A percentile compares a stretch with the other conserved stretches of the same genome.
Conservation (phyloP, 441 rosid species). For the Biscutella laevigata region DNA sequence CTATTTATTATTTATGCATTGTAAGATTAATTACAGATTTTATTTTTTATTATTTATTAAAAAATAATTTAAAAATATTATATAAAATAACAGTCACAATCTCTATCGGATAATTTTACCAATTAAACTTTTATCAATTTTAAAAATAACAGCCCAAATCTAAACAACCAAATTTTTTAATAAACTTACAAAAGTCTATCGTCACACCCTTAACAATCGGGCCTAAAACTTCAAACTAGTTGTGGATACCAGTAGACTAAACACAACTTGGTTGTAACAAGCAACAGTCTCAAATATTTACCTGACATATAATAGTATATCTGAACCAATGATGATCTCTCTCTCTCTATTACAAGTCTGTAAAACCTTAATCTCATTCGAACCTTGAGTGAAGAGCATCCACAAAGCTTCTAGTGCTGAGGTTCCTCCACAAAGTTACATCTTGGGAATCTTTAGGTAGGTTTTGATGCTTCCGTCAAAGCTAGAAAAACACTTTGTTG, state of each 20-base stretch:
- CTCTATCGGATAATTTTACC: too few relatives aligned
- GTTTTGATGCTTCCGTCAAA: conserved; percentile 43
- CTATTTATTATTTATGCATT: too few relatives aligned
- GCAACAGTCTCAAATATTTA: conserved; percentile 8
- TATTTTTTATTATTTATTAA: too few relatives aligned
- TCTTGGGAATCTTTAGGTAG: conserved; percentile 9
- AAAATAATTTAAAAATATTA: too few relatives aligned
- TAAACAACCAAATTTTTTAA: too few relatives aligned
- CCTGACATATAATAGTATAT: neutral
- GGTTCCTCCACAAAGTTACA: neutral
- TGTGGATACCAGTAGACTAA: conserved; percentile 1
- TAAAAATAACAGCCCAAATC: too few relatives aligned
- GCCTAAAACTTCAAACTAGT: neutral
- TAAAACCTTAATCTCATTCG: neutral
- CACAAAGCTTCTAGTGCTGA: neutral
- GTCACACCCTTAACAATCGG: too few relatives aligned
- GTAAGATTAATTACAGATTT: too few relatives aligned
- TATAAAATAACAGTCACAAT: too few relatives aligned
- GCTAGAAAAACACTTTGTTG: conserved; percentile 48
- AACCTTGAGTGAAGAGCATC: neutral
- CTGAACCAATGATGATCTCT: neutral
- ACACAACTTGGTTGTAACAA: neutral
- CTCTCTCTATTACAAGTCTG: neutral
- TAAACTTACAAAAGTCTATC: too few relatives aligned
- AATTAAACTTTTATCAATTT: too few relatives aligned